Evolutionary conservation across 2,329 filamentous ascomycete genomes (phyloP), one percentile per base, ranked within the genome.

Genomic region (Penicillium sp.): DNA sequence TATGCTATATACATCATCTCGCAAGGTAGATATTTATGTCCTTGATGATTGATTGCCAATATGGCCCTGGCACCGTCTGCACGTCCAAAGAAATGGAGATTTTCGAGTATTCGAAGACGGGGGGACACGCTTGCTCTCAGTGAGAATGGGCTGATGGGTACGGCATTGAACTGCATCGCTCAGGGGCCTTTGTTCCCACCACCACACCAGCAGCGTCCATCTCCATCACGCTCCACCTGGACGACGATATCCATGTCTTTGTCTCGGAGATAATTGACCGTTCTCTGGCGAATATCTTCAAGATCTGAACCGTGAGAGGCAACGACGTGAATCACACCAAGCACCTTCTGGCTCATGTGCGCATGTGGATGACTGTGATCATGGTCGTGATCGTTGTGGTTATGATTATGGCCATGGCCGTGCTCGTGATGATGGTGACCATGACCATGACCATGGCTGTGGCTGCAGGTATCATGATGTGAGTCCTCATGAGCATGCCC

Each of bases 301-400:
- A 90, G 62, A 53, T 90, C 82, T 2, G 84, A 81, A 2, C 77
- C 79, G 16, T 80, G 78, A 1, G 82, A 80, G 1, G 87, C 87
- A 44, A 88, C 81, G 26, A 96, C 78, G 59, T 96, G 91, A 45
- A 96, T 90, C 1, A 93, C 84, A 2, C 91, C 91, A 9, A 90
- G 70, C 2, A 96, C 75, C 59, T 59, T 55, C 36, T 51, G 52
- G 7, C 40, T 47, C 27, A 57, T 39, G 31, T 60, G 51, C 32
- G 55, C 51, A 45, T 68, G 58, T 18, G 44, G 41, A 33, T 64
- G 47, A 9, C 48, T 31, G 38, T 64, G 56, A 19, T 48, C 40
- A 30, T 68, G 58, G n/a, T 48, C 40, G 31, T 70, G 58, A 15
- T 47, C 33, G 36, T 68, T 64, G 14, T 67, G 57, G 13, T 28